Conservation (phyloP, 2,329 filamentous ascomycete species). For the Colletotrichum lindemuthianum region DNA sequence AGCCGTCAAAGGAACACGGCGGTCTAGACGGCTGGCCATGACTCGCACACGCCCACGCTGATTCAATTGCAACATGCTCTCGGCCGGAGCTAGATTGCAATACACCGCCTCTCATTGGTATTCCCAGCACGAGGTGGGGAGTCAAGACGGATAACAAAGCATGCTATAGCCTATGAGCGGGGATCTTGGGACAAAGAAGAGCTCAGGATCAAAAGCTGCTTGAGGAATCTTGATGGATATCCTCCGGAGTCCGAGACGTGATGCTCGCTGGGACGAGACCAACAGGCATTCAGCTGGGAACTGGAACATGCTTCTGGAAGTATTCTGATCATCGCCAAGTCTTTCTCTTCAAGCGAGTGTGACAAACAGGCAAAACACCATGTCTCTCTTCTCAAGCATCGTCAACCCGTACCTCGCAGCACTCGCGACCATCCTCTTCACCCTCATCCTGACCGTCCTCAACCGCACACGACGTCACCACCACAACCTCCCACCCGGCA, state of each 20-base stretch:
- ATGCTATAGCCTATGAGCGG: slow-evolving; percentile 2
- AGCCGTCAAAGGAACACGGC: too few relatives aligned
- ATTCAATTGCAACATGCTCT: background rate
- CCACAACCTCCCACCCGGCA: slow-evolving; percentile 22
- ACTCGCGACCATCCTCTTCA: slow-evolving; percentile 7
- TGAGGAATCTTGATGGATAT: background rate
- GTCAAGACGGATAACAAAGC: background rate
- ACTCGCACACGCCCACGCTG: background rate
- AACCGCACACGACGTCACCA: background rate
- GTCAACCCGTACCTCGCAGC: slow-evolving; percentile 19
- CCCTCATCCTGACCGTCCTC: slow-evolving; percentile 9
- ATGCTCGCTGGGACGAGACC: background rate
- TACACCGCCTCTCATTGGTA: slow-evolving; percentile 3
- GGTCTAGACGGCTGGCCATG: background rate
- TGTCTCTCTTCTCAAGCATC: slow-evolving; percentile 1
- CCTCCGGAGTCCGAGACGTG: too few relatives aligned
- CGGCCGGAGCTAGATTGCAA: background rate
- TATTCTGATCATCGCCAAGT: background rate
- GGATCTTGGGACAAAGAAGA: slow-evolving; percentile 21
- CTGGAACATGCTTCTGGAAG: slow-evolving; percentile 3
- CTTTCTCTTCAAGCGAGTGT: background rate
- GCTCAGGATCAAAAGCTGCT: background rate
- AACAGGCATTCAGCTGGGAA: background rate
- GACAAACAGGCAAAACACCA: background rate
- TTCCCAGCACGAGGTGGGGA: slow-evolving; percentile 13